phyloP scores from a whole-genome alignment of 768 basidiomycete genomes.

The Cystobasidium onofrii region DNA sequence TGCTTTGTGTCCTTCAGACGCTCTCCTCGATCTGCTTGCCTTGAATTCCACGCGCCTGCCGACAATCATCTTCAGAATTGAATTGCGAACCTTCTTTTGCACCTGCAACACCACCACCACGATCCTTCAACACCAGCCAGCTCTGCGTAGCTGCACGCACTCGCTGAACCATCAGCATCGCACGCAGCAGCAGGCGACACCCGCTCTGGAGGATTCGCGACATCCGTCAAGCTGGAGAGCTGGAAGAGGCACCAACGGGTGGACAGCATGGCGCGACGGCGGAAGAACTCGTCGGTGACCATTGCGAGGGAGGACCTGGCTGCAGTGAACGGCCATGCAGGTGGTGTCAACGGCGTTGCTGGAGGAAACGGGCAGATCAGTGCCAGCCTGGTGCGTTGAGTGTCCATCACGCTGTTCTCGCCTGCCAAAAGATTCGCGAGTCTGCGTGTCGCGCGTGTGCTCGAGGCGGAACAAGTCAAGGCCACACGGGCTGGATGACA shows the following conservation, averaged over 20 bases:
- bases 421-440: background rate
- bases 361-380: constrained; percentile 3
- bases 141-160: background rate
- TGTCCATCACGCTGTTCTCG: background rate
- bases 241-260: constrained; percentile 10
- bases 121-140: background rate
- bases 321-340: background rate
- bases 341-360: background rate
- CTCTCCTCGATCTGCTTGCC: too few relatives aligned
- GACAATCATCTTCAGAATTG: too few relatives aligned
- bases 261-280: constrained; percentile 17
- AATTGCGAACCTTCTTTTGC: background rate
- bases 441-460: background rate
- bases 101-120: background rate
- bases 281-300: constrained; percentile 17
- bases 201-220: background rate
- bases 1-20: too few relatives aligned
- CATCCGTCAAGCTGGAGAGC: constrained; percentile 5
- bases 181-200: background rate
- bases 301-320: constrained; percentile 28
- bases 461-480: background rate
- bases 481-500: background rate
- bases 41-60: too few relatives aligned
- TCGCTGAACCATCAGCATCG: too few relatives aligned
- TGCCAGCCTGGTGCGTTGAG: background rate